phyloP scores from a whole-genome alignment of 1,139 yeast genomes.

The Komagataea norvegica region DNA sequence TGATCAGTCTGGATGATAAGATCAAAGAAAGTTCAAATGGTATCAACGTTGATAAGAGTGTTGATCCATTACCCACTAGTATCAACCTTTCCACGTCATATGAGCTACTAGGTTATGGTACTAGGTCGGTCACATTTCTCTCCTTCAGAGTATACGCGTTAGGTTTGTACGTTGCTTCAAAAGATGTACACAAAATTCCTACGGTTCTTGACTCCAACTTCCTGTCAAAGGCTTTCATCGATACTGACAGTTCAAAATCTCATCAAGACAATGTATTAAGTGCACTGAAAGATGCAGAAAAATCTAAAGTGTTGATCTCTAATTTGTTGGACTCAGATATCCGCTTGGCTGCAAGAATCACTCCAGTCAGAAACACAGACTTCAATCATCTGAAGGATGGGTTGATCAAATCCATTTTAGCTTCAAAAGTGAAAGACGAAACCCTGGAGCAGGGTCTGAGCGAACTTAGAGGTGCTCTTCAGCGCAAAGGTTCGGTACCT shows the following conservation, averaged over 20 bases:
- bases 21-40: constrained; percentile 2
- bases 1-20: constrained; percentile 9
- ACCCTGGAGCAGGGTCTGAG: constrained; percentile 47
- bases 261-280: constrained; percentile 47
- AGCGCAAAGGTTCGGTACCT: constrained; percentile 55
- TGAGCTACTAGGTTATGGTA: constrained; percentile 66
- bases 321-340: constrained; percentile 57
- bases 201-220: constrained; percentile 41
- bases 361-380: constrained; percentile 87
- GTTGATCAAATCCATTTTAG: constrained; percentile 59
- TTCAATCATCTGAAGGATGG: constrained; percentile 88
- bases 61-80: constrained; percentile 23
- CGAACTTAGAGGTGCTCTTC: constrained; percentile 48
- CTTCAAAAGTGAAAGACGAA: constrained; percentile 32
- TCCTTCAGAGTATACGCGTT: constrained; percentile 83
- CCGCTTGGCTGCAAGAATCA: constrained; percentile 64
- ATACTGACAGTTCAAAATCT: constrained; percentile 27
- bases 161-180: constrained; percentile 68
- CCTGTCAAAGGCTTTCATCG: constrained; percentile 32
- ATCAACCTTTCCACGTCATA: constrained; percentile 15
- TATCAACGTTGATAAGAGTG: constrained; percentile 21
- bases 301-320: constrained; percentile 50
- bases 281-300: constrained; percentile 55
- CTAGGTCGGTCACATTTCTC: constrained; percentile 75
- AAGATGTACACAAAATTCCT: constrained; percentile 47